phyloP scores from a whole-genome alignment of 2,329 filamentous ascomycete species.

The Diplodia sapinea region DNA sequence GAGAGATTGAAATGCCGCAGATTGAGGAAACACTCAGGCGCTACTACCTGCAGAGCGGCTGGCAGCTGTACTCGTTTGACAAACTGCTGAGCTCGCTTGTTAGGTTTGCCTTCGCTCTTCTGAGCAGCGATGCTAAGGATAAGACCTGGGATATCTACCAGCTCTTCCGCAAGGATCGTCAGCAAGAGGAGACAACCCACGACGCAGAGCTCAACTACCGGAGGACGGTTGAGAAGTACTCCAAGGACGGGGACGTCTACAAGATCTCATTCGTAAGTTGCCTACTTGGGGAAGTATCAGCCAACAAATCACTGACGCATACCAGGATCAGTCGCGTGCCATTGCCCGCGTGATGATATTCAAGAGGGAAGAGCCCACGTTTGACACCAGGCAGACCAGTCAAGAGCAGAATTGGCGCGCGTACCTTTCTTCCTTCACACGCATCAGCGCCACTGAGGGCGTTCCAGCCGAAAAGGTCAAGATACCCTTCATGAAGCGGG shows the following conservation, averaged over 20 bases:
- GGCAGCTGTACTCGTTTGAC: conserved; percentile 91
- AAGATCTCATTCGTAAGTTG: conserved; percentile 84
- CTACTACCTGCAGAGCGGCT: conserved; percentile 89
- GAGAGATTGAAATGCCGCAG: conserved; percentile 78
- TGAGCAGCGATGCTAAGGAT: conserved; percentile 86
- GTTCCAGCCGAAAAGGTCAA: conserved; percentile 45
- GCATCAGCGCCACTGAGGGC: conserved; percentile 76
- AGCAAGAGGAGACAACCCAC: conserved; percentile 84
- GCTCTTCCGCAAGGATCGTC: conserved; percentile 81
- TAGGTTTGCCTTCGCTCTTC: conserved; percentile 80
- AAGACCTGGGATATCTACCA: conserved; percentile 90
- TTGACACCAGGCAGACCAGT: conserved; percentile 75
- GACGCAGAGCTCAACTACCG: conserved; percentile 88
- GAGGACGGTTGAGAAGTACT: conserved; percentile 88
- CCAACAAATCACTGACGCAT: conserved; percentile 37
- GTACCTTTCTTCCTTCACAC: conserved; percentile 91
- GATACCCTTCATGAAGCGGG: conserved; percentile 52
- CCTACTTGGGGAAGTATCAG: too few species aligned
- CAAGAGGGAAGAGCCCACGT: conserved; percentile 78
- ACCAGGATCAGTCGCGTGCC: conserved; percentile 64
- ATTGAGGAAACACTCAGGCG: conserved; percentile 91
- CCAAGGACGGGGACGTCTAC: conserved; percentile 92
- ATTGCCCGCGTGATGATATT: conserved; percentile 81
- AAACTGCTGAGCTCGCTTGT: conserved; percentile 83
- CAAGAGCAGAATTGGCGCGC: conserved; percentile 80